These are phyloP conservation scores for Euphrasia arctica DNA, from an alignment of 305 asterid genomes.

Conservation along the genomic window DNA sequence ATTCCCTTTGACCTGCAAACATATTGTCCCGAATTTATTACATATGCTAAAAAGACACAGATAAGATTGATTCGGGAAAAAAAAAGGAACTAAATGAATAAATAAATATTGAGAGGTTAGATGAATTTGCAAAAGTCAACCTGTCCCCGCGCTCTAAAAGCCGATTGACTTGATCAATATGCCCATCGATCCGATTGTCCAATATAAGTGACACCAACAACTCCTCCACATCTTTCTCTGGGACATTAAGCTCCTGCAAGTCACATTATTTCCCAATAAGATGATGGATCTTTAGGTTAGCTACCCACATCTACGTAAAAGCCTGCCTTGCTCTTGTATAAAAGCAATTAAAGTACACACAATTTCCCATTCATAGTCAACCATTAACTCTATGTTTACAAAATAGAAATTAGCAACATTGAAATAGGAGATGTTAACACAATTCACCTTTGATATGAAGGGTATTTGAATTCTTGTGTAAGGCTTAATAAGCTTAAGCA, in stretches of 20 bases:
- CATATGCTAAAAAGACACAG: not conserved
- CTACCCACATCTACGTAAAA: not conserved
- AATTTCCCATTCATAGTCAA: slow-evolving; percentile 1
- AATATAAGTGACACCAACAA: slow-evolving; percentile 86
- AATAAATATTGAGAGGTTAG: slow-evolving; percentile 5
- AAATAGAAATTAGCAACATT: not conserved
- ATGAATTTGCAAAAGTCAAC: slow-evolving; percentile 31
- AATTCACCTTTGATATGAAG: slow-evolving; percentile 80
- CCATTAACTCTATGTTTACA: not conserved
- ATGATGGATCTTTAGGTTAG: not conserved
- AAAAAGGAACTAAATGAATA: not conserved
- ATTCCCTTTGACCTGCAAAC: slow-evolving; percentile 77
- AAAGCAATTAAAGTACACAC: not conserved
- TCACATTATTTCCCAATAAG: slow-evolving; percentile 15
- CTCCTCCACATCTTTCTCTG: slow-evolving; percentile 91
- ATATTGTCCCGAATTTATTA: slow-evolving; percentile 13
- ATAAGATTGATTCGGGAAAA: not conserved
- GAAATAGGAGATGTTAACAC: not conserved
- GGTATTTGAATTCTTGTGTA: slow-evolving; percentile 93
- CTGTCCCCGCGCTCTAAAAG: slow-evolving; percentile 94
- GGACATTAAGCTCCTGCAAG: slow-evolving; percentile 91
- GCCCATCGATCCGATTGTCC: slow-evolving; percentile 91
- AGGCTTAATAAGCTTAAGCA: slow-evolving; percentile 95
- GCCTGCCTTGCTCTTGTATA: not conserved
- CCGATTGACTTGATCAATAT: slow-evolving; percentile 96